phyloP scores from a whole-genome alignment of 371 early-diverging fungal genomes.

The Capillidium rhysosporum region DNA sequence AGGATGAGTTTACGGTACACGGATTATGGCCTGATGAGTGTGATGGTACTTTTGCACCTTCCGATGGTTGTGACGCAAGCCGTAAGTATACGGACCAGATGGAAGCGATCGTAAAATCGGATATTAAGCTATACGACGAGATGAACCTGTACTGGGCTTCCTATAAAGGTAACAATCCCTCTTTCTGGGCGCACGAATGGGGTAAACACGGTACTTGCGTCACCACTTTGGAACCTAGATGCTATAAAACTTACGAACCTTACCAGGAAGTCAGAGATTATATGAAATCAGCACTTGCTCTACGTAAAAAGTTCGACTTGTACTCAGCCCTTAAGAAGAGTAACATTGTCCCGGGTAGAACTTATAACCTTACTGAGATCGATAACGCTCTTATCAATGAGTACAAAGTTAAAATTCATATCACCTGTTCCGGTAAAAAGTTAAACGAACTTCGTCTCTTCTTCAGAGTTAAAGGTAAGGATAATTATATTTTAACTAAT shows the following conservation, averaged over 20 bases:
- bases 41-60: constrained; percentile 30
- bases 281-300: constrained; percentile 24
- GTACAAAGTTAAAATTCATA: not conserved
- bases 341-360: constrained; percentile 36
- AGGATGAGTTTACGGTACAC: constrained; percentile 37
- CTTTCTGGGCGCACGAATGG: constrained; percentile 46
- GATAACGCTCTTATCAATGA: not conserved
- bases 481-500: constrained; percentile 2
- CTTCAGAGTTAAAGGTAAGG: not conserved
- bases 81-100: constrained; percentile 17
- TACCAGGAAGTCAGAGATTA: constrained; percentile 32
- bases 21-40: constrained; percentile 66
- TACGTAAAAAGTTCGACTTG: constrained; percentile 34
- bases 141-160: constrained; percentile 56
- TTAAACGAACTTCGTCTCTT: not conserved
- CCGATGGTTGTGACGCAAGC: constrained; percentile 39
- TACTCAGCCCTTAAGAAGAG: constrained; percentile 25
- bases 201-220: constrained; percentile 66
- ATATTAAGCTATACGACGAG: constrained; percentile 18
- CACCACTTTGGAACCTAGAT: constrained; percentile 34
- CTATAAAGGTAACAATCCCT: constrained; percentile 28
- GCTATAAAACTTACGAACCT: constrained; percentile 19
- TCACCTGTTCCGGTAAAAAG: not conserved
- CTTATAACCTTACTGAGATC: not conserved
- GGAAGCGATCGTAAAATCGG: not conserved